Evolutionary conservation across 2,329 filamentous ascomycete genomes (phyloP).

Genomic region (Elsinoe ampelina): DNA sequence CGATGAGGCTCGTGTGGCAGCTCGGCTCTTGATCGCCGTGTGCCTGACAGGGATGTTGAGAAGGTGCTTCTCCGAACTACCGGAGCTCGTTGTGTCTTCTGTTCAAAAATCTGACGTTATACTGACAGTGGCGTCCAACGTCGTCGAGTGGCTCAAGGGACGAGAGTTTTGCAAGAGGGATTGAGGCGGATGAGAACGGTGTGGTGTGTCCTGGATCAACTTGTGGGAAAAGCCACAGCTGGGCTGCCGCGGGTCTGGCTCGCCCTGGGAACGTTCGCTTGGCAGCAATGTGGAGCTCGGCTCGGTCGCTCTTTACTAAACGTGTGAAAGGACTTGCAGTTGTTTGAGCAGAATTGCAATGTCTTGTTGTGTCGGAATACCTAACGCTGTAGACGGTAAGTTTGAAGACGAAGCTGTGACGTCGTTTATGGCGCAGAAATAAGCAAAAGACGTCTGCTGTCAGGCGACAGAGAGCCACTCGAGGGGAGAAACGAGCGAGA

Average conservation of each 20-base stretch:
- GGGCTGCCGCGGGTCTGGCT: constrained; percentile 10
- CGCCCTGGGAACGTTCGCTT: constrained; percentile 7
- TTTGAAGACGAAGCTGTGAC: not conserved
- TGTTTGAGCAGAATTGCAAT: not conserved
- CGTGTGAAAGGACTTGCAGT: not conserved
- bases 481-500: no score
- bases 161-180: not conserved
- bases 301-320: not conserved
- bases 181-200: constrained; percentile 9
- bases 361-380: not conserved
- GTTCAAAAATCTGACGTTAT: not conserved
- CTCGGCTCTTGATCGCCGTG: constrained; percentile 9
- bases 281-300: constrained; percentile 2
- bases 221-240: constrained; percentile 11
- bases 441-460: not conserved
- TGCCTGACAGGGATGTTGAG: constrained; percentile 3
- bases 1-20: constrained; percentile 11
- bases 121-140: constrained; percentile 8
- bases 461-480: not conserved
- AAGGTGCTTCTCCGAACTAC: not conserved
- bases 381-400: not conserved
- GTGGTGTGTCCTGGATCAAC: not conserved
- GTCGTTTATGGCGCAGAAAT: not conserved
- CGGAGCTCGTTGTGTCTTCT: not conserved
- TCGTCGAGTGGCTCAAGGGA: constrained; percentile 7